phyloP scores from a whole-genome alignment of 805 yeast species.

The Lipomyces yamanashiensis region DNA sequence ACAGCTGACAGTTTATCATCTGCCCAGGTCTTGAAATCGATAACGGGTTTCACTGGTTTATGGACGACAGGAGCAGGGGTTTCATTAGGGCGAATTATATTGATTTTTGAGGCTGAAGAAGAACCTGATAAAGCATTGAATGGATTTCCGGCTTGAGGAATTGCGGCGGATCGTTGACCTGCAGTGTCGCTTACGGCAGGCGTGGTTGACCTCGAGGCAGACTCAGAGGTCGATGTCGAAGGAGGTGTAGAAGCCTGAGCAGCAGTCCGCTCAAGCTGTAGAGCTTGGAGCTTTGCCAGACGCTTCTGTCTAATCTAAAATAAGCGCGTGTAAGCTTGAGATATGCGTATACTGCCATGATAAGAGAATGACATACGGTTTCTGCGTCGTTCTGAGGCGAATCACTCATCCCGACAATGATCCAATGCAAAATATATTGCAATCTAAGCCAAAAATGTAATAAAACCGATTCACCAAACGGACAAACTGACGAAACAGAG shows the following conservation, averaged over 20 bases:
- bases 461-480: too few relatives aligned
- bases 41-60: conserved; percentile 9
- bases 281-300: conserved; percentile 54
- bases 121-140: conserved; percentile 19
- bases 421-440: neutral
- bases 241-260: conserved; percentile 21
- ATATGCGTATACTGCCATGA: neutral
- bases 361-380: conserved; percentile 10
- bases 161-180: conserved; percentile 9
- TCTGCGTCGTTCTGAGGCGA: conserved; percentile 48
- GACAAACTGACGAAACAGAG: neutral
- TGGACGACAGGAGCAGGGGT: conserved; percentile 3
- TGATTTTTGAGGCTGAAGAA: conserved; percentile 15
- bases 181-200: conserved; percentile 3
- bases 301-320: conserved; percentile 54
- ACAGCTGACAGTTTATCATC: conserved; percentile 15
- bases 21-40: conserved; percentile 29
- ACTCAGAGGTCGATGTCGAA: conserved; percentile 10
- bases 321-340: too few relatives aligned
- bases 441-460: neutral
- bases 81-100: conserved; percentile 11
- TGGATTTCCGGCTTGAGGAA: conserved; percentile 14
- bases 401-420: conserved; percentile 73
- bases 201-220: conserved; percentile 1
- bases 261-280: conserved; percentile 15